Base-by-base conservation (phyloP, 2,329 filamentous ascomycete genomes). In the Phyllosticta paracitricarpa region DNA sequence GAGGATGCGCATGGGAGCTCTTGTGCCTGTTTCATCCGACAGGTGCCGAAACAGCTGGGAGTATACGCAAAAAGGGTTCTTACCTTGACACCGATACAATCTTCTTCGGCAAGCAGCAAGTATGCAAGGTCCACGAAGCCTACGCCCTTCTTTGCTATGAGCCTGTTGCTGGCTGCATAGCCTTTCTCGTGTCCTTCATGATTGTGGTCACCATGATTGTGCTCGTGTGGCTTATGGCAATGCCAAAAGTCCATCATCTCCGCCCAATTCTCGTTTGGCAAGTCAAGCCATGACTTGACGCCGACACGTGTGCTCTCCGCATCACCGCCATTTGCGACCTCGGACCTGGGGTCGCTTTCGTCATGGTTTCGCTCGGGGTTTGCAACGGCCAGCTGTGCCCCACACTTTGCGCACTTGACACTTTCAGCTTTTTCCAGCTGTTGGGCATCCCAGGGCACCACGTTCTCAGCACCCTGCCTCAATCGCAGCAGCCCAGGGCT, bases 211-310 rank as follows among this genome's bases (percentile, higher is more conserved):
- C 84, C 78, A 62, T 84, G 76, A 62, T 85, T 78, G 61, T 85
- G 79, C 63, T 86, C 81, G 51, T 79, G 74, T 1, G 95, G 94
- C 74, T 97, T 97, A 74, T 99, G 94, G 70, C 94, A 99, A 74
- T 99, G 95, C 94, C 94, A 99, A 67, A 99, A 96, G 73, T 99
- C 95, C 94, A 99, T 99, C 92, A 99, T 96, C 76, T 99, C 94
- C 0, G 94, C 95, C 94, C 94, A 99, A 69, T 96, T 93, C 68
- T 96, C 91, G 70, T 91, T 96, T 0, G 94, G 94, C 19, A 99
- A 78, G 70, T 99, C 91, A 75, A 93, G 96, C 93, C 94, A 99
- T 48, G 76, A 73, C 51, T 73, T 76, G 7, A 76, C 51, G 25
- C 58, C 58, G 9, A 22, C 9, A 54, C 51, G 51, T 48, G 40